These are phyloP conservation scores for Talaromyces trachyspermus DNA, from an alignment of 495 filamentous ascomycete species.

Conservation along the genomic window DNA sequence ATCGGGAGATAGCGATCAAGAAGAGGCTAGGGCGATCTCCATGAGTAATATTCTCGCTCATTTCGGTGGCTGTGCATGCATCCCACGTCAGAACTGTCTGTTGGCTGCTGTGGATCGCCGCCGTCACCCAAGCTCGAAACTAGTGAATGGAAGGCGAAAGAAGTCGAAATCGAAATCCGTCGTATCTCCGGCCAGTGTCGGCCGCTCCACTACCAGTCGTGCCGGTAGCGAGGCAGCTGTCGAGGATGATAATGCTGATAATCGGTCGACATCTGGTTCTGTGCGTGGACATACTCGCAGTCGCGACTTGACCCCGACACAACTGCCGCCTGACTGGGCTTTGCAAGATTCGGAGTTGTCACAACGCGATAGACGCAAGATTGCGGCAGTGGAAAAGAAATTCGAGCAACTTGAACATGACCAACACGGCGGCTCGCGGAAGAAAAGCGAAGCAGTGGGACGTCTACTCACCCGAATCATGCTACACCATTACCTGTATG, in stretches of 20 bases:
- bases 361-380: constrained; percentile 80
- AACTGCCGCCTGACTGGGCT: constrained; percentile 36
- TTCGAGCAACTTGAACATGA: constrained; percentile 54
- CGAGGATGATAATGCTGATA: constrained; percentile 41
- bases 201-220: constrained; percentile 66
- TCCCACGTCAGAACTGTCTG: constrained; percentile 53
- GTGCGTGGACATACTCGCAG: constrained; percentile 67
- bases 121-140: constrained; percentile 40
- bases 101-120: constrained; percentile 69
- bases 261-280: constrained; percentile 66
- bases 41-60: constrained; percentile 73
- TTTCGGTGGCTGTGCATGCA: constrained; percentile 84
- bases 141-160: constrained; percentile 40
- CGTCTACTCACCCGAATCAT: constrained; percentile 33
- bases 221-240: constrained; percentile 66
- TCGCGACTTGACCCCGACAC: constrained; percentile 69
- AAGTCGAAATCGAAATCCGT: constrained; percentile 52
- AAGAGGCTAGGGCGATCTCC: constrained; percentile 42
- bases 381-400: constrained; percentile 73
- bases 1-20: constrained; percentile 34
- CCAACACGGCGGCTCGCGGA: constrained; percentile 32
- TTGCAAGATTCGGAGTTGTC: constrained; percentile 60
- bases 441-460: constrained; percentile 33
- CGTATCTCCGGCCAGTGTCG: constrained; percentile 61
- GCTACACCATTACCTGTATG: constrained; percentile 19